These are phyloP conservation scores for Sistotremastrum suecicum DNA, from an alignment of 768 basidiomycete species.

Conservation along the genomic window DNA sequence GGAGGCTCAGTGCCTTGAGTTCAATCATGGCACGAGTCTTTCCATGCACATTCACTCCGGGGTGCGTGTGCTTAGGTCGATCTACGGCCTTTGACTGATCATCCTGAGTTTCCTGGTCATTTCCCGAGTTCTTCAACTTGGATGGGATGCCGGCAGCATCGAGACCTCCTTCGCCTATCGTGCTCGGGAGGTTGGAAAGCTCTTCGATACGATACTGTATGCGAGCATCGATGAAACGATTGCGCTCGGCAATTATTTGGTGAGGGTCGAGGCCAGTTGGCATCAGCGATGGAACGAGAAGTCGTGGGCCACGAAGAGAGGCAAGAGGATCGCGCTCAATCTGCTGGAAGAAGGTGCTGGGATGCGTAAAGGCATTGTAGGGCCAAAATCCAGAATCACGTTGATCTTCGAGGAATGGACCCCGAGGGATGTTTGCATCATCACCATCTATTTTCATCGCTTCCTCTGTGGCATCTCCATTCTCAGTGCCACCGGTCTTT, in stretches of 20 bases:
- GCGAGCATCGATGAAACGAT: conserved; percentile 80
- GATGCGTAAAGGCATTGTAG: conserved; percentile 81
- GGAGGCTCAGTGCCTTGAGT: conserved; percentile 74
- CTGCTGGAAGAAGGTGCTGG: conserved; percentile 45
- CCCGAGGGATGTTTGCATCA: conserved; percentile 46
- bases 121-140: conserved; percentile 18
- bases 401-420: conserved; percentile 68
- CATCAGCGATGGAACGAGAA: conserved; percentile 81
- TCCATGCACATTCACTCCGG: conserved; percentile 53
- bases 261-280: conserved; percentile 88
- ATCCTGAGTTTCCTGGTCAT: conserved; percentile 15
- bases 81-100: conserved; percentile 13
- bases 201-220: conserved; percentile 82
- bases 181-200: conserved; percentile 65
- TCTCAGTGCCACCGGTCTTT: conserved; percentile 5
- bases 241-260: conserved; percentile 80
- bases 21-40: conserved; percentile 88
- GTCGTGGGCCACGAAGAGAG: conserved; percentile 61
- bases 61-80: conserved; percentile 29
- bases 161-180: conserved; percentile 64
- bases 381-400: conserved; percentile 73
- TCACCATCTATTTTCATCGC: conserved; percentile 44
- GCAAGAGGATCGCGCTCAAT: conserved; percentile 60
- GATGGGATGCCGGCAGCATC: conserved; percentile 28
- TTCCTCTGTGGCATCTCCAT: conserved; percentile 20